These are phyloP conservation scores for Fusarium odoratissimum DNA, from an alignment of 2,329 filamentous ascomycete genomes.

Conservation along the genomic window DNA sequence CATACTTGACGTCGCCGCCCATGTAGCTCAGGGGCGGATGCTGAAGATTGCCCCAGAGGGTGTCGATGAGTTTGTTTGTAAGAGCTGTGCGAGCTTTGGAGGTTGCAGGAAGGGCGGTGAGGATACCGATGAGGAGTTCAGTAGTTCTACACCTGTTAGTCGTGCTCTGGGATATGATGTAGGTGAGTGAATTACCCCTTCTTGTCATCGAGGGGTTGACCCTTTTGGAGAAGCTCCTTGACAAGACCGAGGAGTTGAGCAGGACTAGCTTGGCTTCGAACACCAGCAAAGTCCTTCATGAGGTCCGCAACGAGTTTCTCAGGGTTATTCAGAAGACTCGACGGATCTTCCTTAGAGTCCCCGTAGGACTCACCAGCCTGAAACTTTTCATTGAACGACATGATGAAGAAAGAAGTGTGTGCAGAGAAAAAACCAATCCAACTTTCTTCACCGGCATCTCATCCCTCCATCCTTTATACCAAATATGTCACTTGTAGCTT, in stretches of 20 bases:
- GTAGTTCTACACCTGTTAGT: conserved; percentile 50
- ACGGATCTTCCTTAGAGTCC: conserved; percentile 38
- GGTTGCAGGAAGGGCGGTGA: conserved; percentile 51
- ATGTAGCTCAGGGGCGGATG: conserved; percentile 63
- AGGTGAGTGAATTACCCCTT: conserved; percentile 48
- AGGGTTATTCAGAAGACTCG: conserved; percentile 49
- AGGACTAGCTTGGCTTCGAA: conserved; percentile 45
- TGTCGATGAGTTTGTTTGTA: conserved; percentile 63
- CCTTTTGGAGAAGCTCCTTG: conserved; percentile 52
- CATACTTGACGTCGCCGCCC: conserved; percentile 55
- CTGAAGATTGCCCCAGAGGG: conserved; percentile 65
- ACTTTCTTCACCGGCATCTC: not conserved
- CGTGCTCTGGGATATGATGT: not conserved
- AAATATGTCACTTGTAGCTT: not conserved
- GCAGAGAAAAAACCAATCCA: not conserved
- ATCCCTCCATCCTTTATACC: conserved; percentile 24
- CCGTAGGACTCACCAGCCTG: conserved; percentile 54
- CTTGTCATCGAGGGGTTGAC: conserved; percentile 69
- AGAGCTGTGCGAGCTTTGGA: conserved; percentile 52
- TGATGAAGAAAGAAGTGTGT: conserved; percentile 28
- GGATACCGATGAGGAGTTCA: conserved; percentile 55
- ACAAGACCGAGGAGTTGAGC: conserved; percentile 49
- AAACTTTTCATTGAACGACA: conserved; percentile 52
- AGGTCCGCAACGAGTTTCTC: conserved; percentile 49
- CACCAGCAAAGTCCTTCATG: conserved; percentile 47